Percentiles rank a stretch among this genome's conserved stretches.
These are phyloP conservation scores for Fusarium nurragi DNA, from an alignment of 2,329 filamentous ascomycete species.

Conservation along the genomic window DNA sequence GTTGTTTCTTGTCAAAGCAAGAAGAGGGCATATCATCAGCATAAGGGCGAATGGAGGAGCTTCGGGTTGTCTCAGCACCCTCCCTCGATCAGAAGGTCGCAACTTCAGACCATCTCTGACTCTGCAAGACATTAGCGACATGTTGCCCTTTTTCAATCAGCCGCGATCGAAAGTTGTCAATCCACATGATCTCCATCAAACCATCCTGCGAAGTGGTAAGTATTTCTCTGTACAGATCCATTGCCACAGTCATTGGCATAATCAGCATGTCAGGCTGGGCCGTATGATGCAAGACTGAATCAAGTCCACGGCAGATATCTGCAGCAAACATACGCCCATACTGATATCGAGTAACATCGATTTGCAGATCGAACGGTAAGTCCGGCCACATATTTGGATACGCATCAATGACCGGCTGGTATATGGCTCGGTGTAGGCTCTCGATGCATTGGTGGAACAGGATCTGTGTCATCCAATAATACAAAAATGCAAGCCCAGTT, in stretches of 20 bases:
- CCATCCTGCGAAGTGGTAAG: conserved; percentile 53
- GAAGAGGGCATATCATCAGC: background rate
- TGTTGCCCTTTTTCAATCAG: conserved; percentile 54
- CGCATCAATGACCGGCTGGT: conserved; percentile 55
- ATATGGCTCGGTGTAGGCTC: conserved; percentile 55
- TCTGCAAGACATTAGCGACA: conserved; percentile 52
- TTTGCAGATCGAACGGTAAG: conserved; percentile 50
- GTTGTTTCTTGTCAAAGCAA: background rate
- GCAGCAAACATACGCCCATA: conserved; percentile 57
- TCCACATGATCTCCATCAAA: conserved; percentile 59
- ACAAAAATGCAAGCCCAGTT: conserved; percentile 59
- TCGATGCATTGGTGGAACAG: conserved; percentile 60
- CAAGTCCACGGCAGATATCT: conserved; percentile 61
- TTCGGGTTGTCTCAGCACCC: background rate
- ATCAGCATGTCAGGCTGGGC: conserved; percentile 59
- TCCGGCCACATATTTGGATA: conserved; percentile 53
- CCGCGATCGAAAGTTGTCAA: conserved; percentile 55
- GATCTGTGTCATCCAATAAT: conserved; percentile 64
- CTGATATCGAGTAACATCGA: conserved; percentile 56
- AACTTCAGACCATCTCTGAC: conserved; percentile 53
- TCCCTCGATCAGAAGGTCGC: conserved; percentile 39
- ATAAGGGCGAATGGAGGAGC: background rate
- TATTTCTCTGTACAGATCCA: conserved; percentile 55
- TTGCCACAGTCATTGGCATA: conserved; percentile 55
- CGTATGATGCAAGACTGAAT: conserved; percentile 56